phyloP scores from a whole-genome alignment of 352 stramenopile species.

The Blastocystis sp. region DNA sequence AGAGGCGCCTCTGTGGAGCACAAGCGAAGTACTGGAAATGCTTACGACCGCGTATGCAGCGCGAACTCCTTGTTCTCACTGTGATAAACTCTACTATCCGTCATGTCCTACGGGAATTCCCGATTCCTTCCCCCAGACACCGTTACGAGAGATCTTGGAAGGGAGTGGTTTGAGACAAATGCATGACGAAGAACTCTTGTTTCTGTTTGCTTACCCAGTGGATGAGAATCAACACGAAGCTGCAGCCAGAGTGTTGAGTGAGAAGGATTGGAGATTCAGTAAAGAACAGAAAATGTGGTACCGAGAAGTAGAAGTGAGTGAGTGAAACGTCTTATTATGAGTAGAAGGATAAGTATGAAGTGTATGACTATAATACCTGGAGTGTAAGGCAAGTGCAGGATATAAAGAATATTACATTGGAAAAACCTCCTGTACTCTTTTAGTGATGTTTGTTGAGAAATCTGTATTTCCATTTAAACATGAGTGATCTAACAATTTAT shows the following conservation, averaged over 20 bases:
- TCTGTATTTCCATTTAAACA: neutral
- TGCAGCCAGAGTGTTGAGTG: neutral
- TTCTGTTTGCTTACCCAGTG: constrained; percentile 7
- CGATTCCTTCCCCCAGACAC: constrained; percentile 32
- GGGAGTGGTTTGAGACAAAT: neutral
- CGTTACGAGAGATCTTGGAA: neutral
- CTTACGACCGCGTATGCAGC: neutral
- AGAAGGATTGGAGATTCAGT: constrained; percentile 44
- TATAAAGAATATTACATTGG: neutral
- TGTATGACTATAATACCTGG: constrained; percentile 33
- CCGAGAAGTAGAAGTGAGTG: neutral
- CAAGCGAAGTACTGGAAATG: neutral
- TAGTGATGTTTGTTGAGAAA: neutral
- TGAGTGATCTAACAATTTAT: constrained; percentile 36
- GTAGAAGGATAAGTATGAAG: neutral
- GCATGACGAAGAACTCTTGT: neutral
- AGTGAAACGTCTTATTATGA: neutral
- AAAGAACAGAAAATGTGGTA: neutral
- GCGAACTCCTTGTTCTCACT: neutral
- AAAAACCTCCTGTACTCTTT: neutral
- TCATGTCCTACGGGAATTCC: neutral
- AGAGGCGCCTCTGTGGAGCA: neutral
- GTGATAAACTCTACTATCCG: neutral
- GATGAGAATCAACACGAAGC: neutral
- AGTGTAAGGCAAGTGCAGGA: neutral